Evolutionary conservation across 495 filamentous ascomycete species (phyloP), one percentile per base, ranked within the genome.

Genomic region (Aspergillus baeticus): DNA sequence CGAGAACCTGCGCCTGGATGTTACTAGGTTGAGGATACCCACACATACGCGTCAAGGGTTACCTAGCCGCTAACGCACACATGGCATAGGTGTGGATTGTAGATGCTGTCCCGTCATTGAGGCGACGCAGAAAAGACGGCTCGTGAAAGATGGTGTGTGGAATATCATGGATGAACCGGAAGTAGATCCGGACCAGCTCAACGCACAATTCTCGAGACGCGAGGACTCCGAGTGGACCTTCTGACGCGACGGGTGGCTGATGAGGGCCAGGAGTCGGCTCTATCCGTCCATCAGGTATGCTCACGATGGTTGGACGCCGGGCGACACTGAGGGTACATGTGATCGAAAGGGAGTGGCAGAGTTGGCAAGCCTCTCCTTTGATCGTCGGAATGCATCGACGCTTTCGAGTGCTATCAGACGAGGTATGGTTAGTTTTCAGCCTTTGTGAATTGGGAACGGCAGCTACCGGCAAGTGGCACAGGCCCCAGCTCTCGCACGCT

Each of bases 111-210:
- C 62, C 55, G 14, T 64, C 46, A 17, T 57, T 34, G 8, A 67
- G 41, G n/a, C 51, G 61, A 36, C 21, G 37, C 43, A 62, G 53
- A 38, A 67, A 64, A 43, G 51, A 61, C 8, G 59, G 45, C 39
- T 60, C 57, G 48, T 67, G 59, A 36, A 67, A 64, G 18, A 67
- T 54, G 0, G 62, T 62, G 53, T 67, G 59, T 14, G 62, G 57
- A 37, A 67, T 57, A 57, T 67, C 60, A 36, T 67, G 64, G 17
- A 67, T 64, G n/a, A 44, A 62, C 23, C 53, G 54, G 53, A 67
- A 67, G 29, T 67, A 67, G n/a, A 64, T 54, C n/a, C 42, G 26
- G 31, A 60, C 56, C 21, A 65, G n/a, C 36, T 65, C 63, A 13
- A 44, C 23, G 7, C 35, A 42, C 4, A 61, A 6, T 18, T 49